phyloP scores from a whole-genome alignment of 495 filamentous ascomycete species.

The Annulohypoxylon stygium region DNA sequence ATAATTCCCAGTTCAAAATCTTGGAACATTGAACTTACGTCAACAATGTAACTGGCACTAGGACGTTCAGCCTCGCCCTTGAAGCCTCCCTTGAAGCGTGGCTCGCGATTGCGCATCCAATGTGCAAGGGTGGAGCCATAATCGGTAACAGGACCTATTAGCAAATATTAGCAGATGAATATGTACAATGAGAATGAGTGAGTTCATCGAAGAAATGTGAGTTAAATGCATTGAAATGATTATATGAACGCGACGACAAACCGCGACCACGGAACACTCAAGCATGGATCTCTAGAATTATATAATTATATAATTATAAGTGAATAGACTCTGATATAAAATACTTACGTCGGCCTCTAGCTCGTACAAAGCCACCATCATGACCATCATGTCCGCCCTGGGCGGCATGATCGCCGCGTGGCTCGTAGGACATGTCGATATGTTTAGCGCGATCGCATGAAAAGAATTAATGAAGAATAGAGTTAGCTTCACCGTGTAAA shows the following conservation, averaged over 20 bases:
- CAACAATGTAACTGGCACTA: conserved; percentile 86
- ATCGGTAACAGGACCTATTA: conserved; percentile 86
- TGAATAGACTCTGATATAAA: background rate
- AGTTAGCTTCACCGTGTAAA: background rate
- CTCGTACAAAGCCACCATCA: conserved; percentile 54
- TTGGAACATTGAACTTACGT: conserved; percentile 69
- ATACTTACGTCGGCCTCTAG: conserved; percentile 62
- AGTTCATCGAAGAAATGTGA: background rate
- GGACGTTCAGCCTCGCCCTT: conserved; percentile 83
- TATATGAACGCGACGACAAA: background rate
- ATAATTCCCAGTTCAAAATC: background rate
- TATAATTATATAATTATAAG: background rate
- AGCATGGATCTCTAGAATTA: background rate
- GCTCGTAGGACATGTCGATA: conserved; percentile 59
- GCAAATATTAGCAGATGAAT: conserved; percentile 9
- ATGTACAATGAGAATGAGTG: background rate
- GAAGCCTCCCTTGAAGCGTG: conserved; percentile 76
- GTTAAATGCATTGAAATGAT: background rate
- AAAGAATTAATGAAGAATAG: background rate
- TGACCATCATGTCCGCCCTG: conserved; percentile 54
- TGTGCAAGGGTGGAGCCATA: conserved; percentile 93
- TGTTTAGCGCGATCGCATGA: conserved; percentile 29
- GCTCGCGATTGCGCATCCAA: conserved; percentile 90
- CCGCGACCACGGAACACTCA: background rate
- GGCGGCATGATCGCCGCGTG: conserved; percentile 56